phyloP scores from a whole-genome alignment of 371 early-diverging fungal species.

The Rhizopus delemar region DNA sequence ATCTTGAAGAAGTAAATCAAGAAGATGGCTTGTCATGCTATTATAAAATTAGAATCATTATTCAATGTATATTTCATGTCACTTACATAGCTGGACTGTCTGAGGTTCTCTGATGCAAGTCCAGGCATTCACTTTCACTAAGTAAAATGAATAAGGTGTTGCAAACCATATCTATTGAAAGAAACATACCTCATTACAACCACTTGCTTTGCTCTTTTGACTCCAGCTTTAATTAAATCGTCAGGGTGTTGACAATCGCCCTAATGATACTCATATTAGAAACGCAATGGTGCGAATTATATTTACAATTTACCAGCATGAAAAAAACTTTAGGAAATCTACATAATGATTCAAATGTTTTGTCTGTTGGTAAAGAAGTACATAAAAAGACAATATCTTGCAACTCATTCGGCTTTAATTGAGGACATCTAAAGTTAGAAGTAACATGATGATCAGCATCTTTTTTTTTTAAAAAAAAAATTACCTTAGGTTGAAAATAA shows the following conservation, averaged over 20 bases:
- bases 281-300: constrained; percentile 14
- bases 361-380: constrained; percentile 36
- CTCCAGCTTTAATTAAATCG: constrained; percentile 59
- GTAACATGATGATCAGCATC: background rate
- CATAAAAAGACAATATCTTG: constrained; percentile 60
- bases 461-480: background rate
- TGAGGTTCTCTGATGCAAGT: constrained; percentile 38
- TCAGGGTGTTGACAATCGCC: constrained; percentile 61
- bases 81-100: constrained; percentile 54
- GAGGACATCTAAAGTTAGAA: constrained; percentile 33
- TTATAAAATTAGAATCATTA: background rate
- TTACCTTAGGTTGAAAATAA: constrained; percentile 48
- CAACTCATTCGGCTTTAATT: constrained; percentile 40
- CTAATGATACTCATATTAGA: constrained; percentile 20
- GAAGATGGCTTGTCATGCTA: constrained; percentile 43
- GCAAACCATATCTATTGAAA: background rate
- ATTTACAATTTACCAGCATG: constrained; percentile 45
- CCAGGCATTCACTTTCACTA: constrained; percentile 46
- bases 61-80: background rate
- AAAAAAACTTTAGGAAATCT: constrained; percentile 59
- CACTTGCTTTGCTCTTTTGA: constrained; percentile 57
- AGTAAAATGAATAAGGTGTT: background rate
- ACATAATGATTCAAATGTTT: constrained; percentile 51
- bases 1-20: constrained; percentile 29
- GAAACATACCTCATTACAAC: constrained; percentile 55